Evolutionary conservation across 2,329 filamentous ascomycete genomes (phyloP).

Genomic region (Colletotrichum limetticola): DNA sequence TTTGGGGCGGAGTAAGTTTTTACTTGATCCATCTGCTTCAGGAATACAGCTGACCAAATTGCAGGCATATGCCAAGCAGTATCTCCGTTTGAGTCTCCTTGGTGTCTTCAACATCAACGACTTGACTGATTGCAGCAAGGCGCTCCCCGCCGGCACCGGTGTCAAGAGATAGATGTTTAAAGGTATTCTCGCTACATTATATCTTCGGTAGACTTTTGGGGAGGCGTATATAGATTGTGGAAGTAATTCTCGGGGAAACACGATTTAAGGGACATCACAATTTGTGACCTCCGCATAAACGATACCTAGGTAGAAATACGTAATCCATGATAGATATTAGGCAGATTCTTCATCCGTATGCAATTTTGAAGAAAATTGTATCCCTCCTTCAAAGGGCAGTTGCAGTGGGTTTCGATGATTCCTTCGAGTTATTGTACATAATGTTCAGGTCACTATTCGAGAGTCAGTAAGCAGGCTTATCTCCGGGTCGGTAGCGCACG

Average conservation of each 20-base stretch:
- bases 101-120: conserved; percentile 67
- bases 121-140: conserved; percentile 65
- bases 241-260: neutral
- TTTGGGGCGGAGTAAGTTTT: conserved; percentile 54
- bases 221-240: neutral
- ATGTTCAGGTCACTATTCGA: neutral
- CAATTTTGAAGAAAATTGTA: too few species aligned
- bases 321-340: neutral
- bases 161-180: neutral
- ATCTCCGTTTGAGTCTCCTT: conserved; percentile 64
- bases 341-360: too few species aligned
- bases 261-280: neutral
- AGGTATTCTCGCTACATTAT: neutral
- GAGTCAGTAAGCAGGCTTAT: neutral
- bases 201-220: neutral
- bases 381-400: too few species aligned
- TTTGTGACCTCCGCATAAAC: neutral
- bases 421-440: too few species aligned
- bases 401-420: too few species aligned
- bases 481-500: too few species aligned
- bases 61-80: conserved; percentile 62
- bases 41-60: neutral
- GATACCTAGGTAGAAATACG: neutral
- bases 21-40: neutral
- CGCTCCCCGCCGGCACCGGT: conserved; percentile 48